A percentile compares a stretch with the other conserved stretches of the same genome.
Conservation (phyloP, 2,329 filamentous ascomycete genomes). For the Colletotrichum cuscutae region DNA sequence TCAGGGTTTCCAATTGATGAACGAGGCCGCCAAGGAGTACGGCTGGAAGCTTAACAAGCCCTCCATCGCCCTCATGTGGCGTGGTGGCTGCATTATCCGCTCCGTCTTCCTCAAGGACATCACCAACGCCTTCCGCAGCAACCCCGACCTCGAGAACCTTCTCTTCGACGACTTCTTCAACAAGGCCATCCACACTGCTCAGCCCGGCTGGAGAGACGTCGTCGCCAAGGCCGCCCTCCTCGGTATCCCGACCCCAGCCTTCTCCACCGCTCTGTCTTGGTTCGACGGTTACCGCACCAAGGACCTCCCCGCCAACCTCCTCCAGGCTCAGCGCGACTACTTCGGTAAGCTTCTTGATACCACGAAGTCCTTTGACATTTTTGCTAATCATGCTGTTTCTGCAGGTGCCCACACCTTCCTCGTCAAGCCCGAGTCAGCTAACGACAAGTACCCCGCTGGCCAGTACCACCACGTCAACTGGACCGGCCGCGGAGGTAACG, state of each 20-base stretch:
- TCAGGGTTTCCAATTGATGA: conserved; percentile 99
- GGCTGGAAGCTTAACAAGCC: conserved; percentile 99
- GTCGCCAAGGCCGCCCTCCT: conserved; percentile 92
- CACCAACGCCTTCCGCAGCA: conserved; percentile 92
- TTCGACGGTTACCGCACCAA: conserved; percentile 99
- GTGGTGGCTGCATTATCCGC: conserved; percentile 99
- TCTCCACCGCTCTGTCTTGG: conserved; percentile 97
- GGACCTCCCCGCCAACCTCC: conserved; percentile 96
- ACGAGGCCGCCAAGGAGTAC: conserved; percentile 97
- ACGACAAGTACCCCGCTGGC: conserved; percentile 82
- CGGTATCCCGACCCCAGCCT: conserved; percentile 95
- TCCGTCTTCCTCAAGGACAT: conserved; percentile 99
- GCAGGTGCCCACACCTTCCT: conserved; percentile 83
- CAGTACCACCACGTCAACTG: conserved; percentile 99
- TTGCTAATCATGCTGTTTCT: neutral
- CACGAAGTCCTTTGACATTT: too few relatives aligned
- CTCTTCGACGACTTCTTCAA: conserved; percentile 99
- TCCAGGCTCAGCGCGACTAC: conserved; percentile 99
- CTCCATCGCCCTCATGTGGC: conserved; percentile 99
- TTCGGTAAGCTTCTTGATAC: conserved; percentile 64
- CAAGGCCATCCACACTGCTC: conserved; percentile 96
- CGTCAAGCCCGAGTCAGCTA: conserved; percentile 84
- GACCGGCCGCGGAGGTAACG: conserved; percentile 97
- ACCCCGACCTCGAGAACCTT: conserved; percentile 96
- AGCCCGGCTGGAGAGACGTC: conserved; percentile 91